Conservation (phyloP, 768 basidiomycete species). For the Lenzites betulinus region DNA sequence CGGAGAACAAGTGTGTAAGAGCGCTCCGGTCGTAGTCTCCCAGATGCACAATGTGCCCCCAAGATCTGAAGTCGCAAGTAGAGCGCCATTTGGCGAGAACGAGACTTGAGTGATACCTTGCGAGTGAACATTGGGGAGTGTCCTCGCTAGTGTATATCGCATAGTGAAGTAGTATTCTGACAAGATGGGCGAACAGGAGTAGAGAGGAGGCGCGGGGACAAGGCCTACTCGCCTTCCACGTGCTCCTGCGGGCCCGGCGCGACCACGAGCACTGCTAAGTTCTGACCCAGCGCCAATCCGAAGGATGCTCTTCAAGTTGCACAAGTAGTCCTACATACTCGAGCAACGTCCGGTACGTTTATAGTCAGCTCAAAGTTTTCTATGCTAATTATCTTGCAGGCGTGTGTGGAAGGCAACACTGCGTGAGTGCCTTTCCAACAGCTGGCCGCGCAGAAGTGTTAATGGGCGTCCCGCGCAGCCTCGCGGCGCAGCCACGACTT, state of each 20-base stretch:
- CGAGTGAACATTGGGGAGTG: not conserved
- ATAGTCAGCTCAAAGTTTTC: no score
- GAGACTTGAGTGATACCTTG: conserved; percentile 1
- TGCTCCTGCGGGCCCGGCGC: not conserved
- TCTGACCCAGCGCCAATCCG: no score
- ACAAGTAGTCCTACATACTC: no score
- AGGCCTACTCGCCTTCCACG: not conserved
- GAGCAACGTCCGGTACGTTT: no score
- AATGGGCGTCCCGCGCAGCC: no score
- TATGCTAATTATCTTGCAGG: no score
- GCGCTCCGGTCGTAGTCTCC: not conserved
- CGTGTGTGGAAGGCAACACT: no score
- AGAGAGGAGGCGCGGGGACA: not conserved
- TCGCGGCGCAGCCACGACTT: no score
- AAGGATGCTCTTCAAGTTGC: no score
- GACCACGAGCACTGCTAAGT: no score
- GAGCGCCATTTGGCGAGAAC: not conserved
- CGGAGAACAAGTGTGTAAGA: not conserved
- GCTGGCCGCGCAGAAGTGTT: no score
- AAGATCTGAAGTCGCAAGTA: not conserved
- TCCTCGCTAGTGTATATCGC: not conserved
- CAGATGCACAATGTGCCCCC: not conserved
- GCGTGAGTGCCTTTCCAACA: no score
- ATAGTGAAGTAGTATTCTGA: not conserved
- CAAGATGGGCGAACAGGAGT: not conserved